Percentiles rank a stretch among this genome's conserved stretches.
phyloP scores from a whole-genome alignment of 192 early-diverging fungal genomes.

The Entomortierella lignicola region DNA sequence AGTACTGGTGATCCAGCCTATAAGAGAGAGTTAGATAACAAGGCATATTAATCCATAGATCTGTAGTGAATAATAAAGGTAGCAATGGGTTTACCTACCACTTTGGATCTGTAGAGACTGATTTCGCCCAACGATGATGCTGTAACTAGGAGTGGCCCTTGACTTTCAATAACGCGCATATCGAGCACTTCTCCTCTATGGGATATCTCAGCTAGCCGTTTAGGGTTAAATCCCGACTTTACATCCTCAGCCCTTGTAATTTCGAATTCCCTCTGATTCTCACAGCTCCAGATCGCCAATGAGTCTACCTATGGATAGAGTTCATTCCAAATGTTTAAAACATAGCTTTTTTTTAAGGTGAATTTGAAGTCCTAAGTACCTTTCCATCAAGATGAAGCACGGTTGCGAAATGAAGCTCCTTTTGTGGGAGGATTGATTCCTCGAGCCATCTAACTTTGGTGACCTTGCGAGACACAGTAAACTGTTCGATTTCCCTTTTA shows the following conservation, averaged over 20 bases:
- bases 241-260: constrained; percentile 3
- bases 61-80: no score
- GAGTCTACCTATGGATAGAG: not conserved
- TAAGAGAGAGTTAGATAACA: no score
- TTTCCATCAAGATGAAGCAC: not conserved
- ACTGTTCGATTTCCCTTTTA: not conserved
- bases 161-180: not conserved
- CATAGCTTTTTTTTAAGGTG: no score
- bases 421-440: not conserved
- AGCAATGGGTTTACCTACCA: not conserved
- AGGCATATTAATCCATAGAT: no score
- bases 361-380: not conserved
- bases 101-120: not conserved
- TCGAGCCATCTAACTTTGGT: not conserved
- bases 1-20: not conserved
- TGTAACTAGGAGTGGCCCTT: not conserved
- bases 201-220: not conserved
- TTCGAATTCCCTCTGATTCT: constrained; percentile 4
- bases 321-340: no score
- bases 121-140: constrained; percentile 6
- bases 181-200: constrained; percentile 4
- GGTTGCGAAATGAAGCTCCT: not conserved
- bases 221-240: not conserved
- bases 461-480: not conserved
- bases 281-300: not conserved